phyloP scores from a whole-genome alignment of 2,329 filamentous ascomycete genomes.

The Pestalotiopsis sp. region DNA sequence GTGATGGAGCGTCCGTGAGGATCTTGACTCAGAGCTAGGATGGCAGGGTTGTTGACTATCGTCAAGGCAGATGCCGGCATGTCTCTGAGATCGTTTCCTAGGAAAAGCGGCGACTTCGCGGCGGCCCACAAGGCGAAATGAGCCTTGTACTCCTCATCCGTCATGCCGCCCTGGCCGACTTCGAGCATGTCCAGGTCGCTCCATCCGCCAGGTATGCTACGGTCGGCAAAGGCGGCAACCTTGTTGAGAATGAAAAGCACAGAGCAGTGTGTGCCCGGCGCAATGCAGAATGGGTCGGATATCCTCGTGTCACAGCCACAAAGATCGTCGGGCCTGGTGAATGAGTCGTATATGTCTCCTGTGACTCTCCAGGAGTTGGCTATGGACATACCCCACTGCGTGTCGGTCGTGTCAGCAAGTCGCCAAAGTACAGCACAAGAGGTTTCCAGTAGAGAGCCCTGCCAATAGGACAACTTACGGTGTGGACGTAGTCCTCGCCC shows the following conservation, averaged over 20 bases:
- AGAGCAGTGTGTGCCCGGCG: slow-evolving; percentile 26
- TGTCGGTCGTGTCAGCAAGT: background rate
- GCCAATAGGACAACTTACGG: background rate
- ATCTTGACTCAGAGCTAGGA: slow-evolving; percentile 12
- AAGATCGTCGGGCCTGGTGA: slow-evolving; percentile 32
- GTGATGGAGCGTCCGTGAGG: slow-evolving; percentile 12
- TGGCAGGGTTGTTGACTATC: slow-evolving; percentile 13
- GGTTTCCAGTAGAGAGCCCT: slow-evolving; percentile 2
- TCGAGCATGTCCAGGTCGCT: slow-evolving; percentile 14
- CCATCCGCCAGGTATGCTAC: slow-evolving; percentile 9
- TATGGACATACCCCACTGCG: slow-evolving; percentile 28
- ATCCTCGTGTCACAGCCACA: slow-evolving; percentile 29
- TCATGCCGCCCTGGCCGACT: slow-evolving; percentile 13
- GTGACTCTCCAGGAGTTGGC: slow-evolving; percentile 35
- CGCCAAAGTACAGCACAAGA: slow-evolving; percentile 8
- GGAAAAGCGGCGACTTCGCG: slow-evolving; percentile 9
- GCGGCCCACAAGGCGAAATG: slow-evolving; percentile 12
- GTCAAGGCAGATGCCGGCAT: slow-evolving; percentile 2
- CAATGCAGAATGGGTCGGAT: slow-evolving; percentile 22
- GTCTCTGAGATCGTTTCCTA: slow-evolving; percentile 7
- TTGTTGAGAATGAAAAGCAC: slow-evolving; percentile 29
- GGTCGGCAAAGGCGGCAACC: slow-evolving; percentile 17
- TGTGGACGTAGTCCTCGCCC: slow-evolving; percentile 27
- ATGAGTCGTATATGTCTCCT: slow-evolving; percentile 34
- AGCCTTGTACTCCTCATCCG: slow-evolving; percentile 13